Evolutionary conservation across 2,329 filamentous ascomycete species (phyloP).

Genomic region (Fusarium sp.): DNA sequence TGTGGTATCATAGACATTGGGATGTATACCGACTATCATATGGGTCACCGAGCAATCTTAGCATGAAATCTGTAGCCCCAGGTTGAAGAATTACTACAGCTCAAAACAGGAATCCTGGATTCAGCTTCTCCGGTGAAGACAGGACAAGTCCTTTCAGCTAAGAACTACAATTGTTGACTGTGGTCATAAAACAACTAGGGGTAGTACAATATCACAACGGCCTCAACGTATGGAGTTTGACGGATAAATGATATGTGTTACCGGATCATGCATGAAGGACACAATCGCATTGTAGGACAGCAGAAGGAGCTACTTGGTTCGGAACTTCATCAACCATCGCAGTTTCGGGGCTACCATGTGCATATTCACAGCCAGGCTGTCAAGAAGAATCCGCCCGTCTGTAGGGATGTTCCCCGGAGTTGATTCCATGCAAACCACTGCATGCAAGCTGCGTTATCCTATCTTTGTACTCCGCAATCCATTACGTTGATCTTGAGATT

Average conservation of each 20-base stretch:
- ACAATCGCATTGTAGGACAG: slow-evolving; percentile 8
- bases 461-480: slow-evolving; percentile 26
- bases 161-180: neutral
- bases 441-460: neutral
- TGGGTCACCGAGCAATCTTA: slow-evolving; percentile 17
- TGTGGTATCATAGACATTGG: neutral
- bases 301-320: slow-evolving; percentile 11
- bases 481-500: slow-evolving; percentile 37
- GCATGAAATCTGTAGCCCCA: slow-evolving; percentile 9
- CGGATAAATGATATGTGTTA: slow-evolving; percentile 4
- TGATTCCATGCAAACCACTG: neutral
- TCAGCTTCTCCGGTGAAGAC: slow-evolving; percentile 16
- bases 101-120: slow-evolving; percentile 25
- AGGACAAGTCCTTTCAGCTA: neutral
- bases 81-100: slow-evolving; percentile 22
- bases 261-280: slow-evolving; percentile 33
- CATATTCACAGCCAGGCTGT: neutral
- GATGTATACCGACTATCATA: slow-evolving; percentile 3
- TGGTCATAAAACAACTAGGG: neutral
- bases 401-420: slow-evolving; percentile 22
- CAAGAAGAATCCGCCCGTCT: neutral
- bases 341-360: slow-evolving; percentile 14
- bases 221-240: slow-evolving; percentile 1
- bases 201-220: neutral
- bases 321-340: neutral